Evolutionary conservation across 306 rosid species (phyloP).

Genomic region (Echinosophora koreensis): DNA sequence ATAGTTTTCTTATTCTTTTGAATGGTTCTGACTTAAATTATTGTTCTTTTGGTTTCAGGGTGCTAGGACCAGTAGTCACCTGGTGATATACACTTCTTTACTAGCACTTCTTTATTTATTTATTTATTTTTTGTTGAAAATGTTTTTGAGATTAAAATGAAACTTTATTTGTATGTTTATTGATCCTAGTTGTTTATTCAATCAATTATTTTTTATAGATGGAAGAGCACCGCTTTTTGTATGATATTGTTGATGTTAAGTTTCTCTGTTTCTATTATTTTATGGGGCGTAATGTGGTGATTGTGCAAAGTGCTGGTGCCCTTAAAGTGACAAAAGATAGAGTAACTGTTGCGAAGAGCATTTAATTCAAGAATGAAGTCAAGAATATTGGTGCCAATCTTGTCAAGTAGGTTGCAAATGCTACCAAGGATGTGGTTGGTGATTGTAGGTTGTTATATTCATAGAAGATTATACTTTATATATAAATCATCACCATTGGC

Average conservation of each 20-base stretch:
- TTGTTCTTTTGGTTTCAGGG: conserved; percentile 51
- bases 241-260: neutral
- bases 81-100: conserved; percentile 55
- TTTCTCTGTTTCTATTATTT: conserved; percentile 22
- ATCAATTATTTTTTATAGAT: neutral
- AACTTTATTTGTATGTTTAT: conserved; percentile 1
- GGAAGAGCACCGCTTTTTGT: neutral
- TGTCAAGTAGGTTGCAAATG: conserved; percentile 98
- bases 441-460: conserved; percentile 67
- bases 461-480: neutral
- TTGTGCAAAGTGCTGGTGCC: conserved; percentile 94
- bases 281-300: conserved; percentile 92
- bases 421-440: conserved; percentile 94
- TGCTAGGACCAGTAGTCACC: conserved; percentile 71
- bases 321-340: conserved; percentile 99
- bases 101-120: no score
- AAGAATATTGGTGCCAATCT: conserved; percentile 95
- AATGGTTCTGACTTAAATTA: neutral
- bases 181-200: neutral
- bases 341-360: conserved; percentile 95
- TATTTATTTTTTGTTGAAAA: neutral
- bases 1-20: neutral
- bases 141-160: conserved; percentile 15
- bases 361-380: conserved; percentile 89
- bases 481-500: neutral